Evolutionary conservation across 2,329 filamentous ascomycete genomes (phyloP), one percentile per base, ranked within the genome.

Genomic region (Coleophoma eucalyptorum): DNA sequence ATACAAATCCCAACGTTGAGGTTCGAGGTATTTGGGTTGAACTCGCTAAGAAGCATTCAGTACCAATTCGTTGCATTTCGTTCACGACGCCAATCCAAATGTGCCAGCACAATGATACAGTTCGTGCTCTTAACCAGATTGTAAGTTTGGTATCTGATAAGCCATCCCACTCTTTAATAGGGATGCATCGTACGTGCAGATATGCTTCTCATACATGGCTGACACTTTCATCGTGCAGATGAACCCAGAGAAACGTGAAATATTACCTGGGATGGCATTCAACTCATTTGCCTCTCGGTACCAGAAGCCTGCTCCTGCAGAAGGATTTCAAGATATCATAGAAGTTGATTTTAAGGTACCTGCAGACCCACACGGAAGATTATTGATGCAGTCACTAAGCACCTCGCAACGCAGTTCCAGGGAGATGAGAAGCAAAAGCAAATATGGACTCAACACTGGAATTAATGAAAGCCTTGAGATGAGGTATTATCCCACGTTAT

Each of bases 1-100:
- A 96, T 67, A 97, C 94, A n/a, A 99, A 99, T 66, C 83, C 92
- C 31, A 88, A 96, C 69, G 67, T 76, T 11, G 86, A 89, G 48
- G 90, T 86, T 20, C 80, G 94, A 57, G 78, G 79, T n/a, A 72
- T 88, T 53, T 97, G 93, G 93, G 70, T 90, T 32, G 73, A 81
- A 21, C 70, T 97, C 31, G 91, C 91, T 16, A 79, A 77, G 56
- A 86, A 86, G 61, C 72, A 83, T 62, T 74, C 80, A 4, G 76
- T 95, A 2, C 86, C 89, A 2, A 87, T 96, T 59, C 87, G 93
- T 43, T 96, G 93, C 64, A 76, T 97, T 10, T 87, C 88, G 69
- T 94, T 99, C 72, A 87, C 85, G 47, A 87, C 90, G 12, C 76
- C 84, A 83, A 81, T 67, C 43, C 47, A 59, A 44, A 45, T 67